Evolutionary conservation across 805 yeast genomes (phyloP).

Genomic region (Teunomyces atbi): DNA sequence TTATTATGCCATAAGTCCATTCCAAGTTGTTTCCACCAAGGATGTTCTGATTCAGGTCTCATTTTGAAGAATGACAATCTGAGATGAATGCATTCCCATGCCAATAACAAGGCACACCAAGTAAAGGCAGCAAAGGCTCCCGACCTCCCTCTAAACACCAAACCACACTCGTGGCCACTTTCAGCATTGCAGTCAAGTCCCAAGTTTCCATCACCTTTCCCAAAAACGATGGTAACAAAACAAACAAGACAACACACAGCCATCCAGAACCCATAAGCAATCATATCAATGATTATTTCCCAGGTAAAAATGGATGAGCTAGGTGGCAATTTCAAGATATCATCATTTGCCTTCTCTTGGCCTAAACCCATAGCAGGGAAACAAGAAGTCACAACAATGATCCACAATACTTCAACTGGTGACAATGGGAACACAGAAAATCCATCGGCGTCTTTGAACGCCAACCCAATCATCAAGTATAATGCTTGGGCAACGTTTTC

Average conservation of each 20-base stretch:
- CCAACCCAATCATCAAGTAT: conserved; percentile 43
- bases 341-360: conserved; percentile 40
- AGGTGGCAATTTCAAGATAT: conserved; percentile 38
- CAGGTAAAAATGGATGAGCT: conserved; percentile 37
- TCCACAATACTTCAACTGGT: conserved; percentile 42
- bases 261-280: conserved; percentile 42
- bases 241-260: conserved; percentile 39
- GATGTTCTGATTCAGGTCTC: conserved; percentile 35
- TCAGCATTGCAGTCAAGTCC: conserved; percentile 36
- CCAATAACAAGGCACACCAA: conserved; percentile 41
- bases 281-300: conserved; percentile 42
- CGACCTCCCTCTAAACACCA: conserved; percentile 38
- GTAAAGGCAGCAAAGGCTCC: conserved; percentile 40
- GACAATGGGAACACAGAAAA: conserved; percentile 37
- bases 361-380: conserved; percentile 40
- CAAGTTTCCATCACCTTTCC: conserved; percentile 38
- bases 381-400: conserved; percentile 34
- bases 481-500: conserved; percentile 27
- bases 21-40: conserved; percentile 38
- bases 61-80: conserved; percentile 32
- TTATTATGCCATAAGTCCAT: conserved; percentile 36
- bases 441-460: conserved; percentile 31
- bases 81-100: conserved; percentile 43
- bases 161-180: conserved; percentile 21
- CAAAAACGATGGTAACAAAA: conserved; percentile 37